Percentiles rank a stretch among this genome's conserved stretches.
phyloP scores from a whole-genome alignment of 2,329 filamentous ascomycete species.

The Verticillium klebahnii region DNA sequence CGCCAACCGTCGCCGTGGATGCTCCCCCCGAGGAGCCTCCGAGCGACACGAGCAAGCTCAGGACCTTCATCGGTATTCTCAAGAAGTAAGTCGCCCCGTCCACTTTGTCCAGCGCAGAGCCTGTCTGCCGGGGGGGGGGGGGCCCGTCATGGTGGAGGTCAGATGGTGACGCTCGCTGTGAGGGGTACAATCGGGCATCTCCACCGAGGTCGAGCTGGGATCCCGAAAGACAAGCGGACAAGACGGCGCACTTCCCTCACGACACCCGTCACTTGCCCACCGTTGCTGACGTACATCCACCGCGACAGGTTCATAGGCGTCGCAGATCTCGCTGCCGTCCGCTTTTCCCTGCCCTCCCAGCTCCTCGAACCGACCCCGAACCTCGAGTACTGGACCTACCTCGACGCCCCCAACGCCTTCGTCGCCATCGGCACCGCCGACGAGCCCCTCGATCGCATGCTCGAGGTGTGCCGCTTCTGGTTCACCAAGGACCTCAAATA shows the following conservation, averaged over 20 bases:
- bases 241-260: too few relatives aligned
- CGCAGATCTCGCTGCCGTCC: conserved; percentile 87
- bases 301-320: conserved; percentile 85
- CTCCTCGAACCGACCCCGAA: conserved; percentile 95
- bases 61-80: conserved; percentile 81
- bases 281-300: conserved; percentile 19
- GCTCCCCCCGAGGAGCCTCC: conserved; percentile 40
- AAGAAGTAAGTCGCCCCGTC: conserved; percentile 63
- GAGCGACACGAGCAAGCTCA: conserved; percentile 84
- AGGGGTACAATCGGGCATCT: background rate
- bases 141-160: background rate
- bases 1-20: conserved; percentile 20
- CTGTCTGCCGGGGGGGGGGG: background rate
- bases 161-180: background rate
- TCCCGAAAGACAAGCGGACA: background rate
- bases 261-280: background rate
- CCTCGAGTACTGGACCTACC: conserved; percentile 98
- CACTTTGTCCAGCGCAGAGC: background rate
- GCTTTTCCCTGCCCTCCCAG: conserved; percentile 93
- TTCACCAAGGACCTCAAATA: conserved; percentile 99
- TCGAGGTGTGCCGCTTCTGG: conserved; percentile 94
- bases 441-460: conserved; percentile 86
- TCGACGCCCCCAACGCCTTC: conserved; percentile 92
- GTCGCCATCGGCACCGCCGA: conserved; percentile 80
- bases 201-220: background rate